phyloP scores from a whole-genome alignment of 371 early-diverging fungal species.

The Mucor saturninus region DNA sequence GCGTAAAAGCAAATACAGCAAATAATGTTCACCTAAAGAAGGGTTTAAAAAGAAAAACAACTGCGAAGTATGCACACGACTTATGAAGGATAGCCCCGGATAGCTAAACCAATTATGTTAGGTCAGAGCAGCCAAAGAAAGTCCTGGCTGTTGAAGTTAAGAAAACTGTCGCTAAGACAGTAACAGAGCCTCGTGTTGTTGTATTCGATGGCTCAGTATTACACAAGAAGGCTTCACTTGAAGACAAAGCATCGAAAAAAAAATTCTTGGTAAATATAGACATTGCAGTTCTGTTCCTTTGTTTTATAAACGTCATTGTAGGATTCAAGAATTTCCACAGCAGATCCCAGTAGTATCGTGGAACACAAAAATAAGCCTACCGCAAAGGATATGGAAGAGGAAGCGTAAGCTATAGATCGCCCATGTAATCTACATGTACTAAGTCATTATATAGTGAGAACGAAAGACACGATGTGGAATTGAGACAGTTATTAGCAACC shows the following conservation, averaged over 20 bases:
- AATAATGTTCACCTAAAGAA: conserved; percentile 35
- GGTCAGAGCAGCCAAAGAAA: neutral
- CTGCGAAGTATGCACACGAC: conserved; percentile 18
- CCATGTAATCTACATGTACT: neutral
- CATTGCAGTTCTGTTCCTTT: neutral
- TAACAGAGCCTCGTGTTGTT: conserved; percentile 40
- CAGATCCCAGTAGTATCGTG: conserved; percentile 11
- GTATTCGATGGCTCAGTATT: conserved; percentile 47
- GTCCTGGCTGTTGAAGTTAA: too few relatives aligned
- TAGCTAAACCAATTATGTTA: neutral
- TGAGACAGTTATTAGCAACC: conserved; percentile 45
- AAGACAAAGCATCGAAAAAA: conserved; percentile 39
- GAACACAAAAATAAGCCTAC: conserved; percentile 22
- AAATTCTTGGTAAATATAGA: conserved; percentile 41
- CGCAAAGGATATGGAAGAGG: conserved; percentile 39
- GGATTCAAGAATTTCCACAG: conserved; percentile 40
- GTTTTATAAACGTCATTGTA: conserved; percentile 3
- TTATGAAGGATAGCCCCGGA: too few relatives aligned
- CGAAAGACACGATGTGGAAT: conserved; percentile 41
- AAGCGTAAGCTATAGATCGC: conserved; percentile 30
- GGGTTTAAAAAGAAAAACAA: conserved; percentile 29
- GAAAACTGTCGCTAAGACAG: neutral
- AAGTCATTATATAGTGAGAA: conserved; percentile 41
- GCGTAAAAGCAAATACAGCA: conserved; percentile 46
- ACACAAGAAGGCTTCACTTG: conserved; percentile 29